Evolutionary conservation across 75 land plant genomes (phyloP).

Genomic region (Cunninghamia lanceolata): DNA sequence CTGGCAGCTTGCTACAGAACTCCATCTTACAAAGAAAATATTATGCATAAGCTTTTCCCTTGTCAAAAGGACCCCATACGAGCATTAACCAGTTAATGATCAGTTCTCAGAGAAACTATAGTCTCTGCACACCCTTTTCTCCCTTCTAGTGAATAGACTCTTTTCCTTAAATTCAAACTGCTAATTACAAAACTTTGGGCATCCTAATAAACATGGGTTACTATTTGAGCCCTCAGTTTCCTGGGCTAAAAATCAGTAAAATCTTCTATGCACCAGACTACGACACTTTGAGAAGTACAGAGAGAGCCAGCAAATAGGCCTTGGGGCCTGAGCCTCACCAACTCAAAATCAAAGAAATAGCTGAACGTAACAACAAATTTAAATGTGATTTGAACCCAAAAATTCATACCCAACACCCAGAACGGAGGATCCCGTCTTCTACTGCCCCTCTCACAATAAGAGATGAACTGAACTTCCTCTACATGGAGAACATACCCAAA

Average conservation of each 20-base stretch:
- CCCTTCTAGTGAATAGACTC: neutral
- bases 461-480: neutral
- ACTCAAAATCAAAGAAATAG: neutral
- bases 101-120: neutral
- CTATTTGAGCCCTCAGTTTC: neutral
- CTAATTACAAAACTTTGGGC: neutral
- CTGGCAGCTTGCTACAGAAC: neutral
- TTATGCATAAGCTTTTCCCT: neutral
- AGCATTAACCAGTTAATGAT: neutral
- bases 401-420: neutral
- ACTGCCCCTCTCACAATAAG: neutral
- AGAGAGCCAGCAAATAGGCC: neutral
- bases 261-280: too few relatives aligned
- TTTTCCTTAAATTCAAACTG: neutral
- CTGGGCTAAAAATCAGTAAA: neutral
- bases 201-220: neutral
- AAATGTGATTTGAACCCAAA: neutral
- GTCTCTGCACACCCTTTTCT: neutral
- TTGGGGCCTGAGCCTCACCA: neutral
- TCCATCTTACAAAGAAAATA: neutral
- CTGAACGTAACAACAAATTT: too few relatives aligned
- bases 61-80: neutral
- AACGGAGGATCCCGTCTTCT: neutral
- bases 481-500: neutral
- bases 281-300: neutral